Evolutionary conservation across 768 basidiomycete genomes (phyloP), one percentile per base, ranked within the genome.

Genomic region (Mycena vitilis): DNA sequence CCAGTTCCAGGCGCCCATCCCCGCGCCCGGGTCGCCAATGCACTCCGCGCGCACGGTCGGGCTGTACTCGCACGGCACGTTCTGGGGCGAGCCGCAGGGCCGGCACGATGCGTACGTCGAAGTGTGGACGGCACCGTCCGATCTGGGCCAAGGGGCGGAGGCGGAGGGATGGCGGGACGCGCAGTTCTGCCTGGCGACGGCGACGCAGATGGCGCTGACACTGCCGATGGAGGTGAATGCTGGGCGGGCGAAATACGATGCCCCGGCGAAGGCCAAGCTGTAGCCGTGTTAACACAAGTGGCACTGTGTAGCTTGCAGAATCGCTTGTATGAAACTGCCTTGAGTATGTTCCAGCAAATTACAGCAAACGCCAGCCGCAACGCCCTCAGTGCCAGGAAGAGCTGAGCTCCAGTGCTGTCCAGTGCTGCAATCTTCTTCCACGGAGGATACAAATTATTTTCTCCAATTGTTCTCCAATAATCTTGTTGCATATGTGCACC

Each of bases 1-100:
- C 25, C 89, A 91, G 69, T 92, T 90, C 81, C 91, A 89, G 73
- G 82, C 83, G 40, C 86, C 86, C 15, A 82, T 91, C 45, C 87
- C 89, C 9, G 73, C 71, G 22, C 78, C 84, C 12, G 40, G 40
- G 15, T 82, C 81, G 5, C 68, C 69, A 30, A 70, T 73, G 12
- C 78, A 86, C 73, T 81, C 89, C 0, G 69, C 75, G 63, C 84
- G 88, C 12, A 89, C 87, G 0, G 86, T 91, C 10, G 90, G 87
- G 1, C 23, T 91, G 4, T 91, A 88, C 73, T 82, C 85, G 20
- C 77, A 78, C 16, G 83, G 87, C 1, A 81, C 81, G 9, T 91
- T 90, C 74, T 73, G 87, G 65, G 83, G 84, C 54, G 80, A 86
- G 49, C 88, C 88, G 0, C 82, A 86, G 65, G 84, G 85, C 10